A percentile compares a stretch with the other conserved stretches of the same genome.
Conservation (phyloP, 2,329 filamentous ascomycete genomes). For the Pestalotiopsis sp. region DNA sequence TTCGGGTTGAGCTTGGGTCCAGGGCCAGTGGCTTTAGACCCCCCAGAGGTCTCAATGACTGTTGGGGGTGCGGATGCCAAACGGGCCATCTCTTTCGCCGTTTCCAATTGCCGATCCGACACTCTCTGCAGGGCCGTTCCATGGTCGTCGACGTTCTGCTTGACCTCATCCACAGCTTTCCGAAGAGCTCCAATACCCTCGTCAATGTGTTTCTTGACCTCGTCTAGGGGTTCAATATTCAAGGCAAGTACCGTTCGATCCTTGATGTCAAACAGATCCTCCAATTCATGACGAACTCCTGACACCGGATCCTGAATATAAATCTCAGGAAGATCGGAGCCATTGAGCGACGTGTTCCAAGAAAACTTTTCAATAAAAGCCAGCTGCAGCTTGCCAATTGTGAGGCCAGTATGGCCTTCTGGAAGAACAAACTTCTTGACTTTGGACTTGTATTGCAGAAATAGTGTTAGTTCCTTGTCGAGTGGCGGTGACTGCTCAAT, state of each 20-base stretch:
- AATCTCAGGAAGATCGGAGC: conserved; percentile 90
- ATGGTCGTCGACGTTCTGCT: conserved; percentile 82
- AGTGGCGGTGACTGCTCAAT: conserved; percentile 68
- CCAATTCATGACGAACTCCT: conserved; percentile 93
- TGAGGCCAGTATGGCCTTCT: conserved; percentile 82
- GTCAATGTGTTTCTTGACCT: conserved; percentile 95
- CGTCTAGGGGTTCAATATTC: conserved; percentile 90
- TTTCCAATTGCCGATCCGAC: conserved; percentile 87
- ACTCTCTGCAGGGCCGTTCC: conserved; percentile 81
- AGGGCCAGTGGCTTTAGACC: conserved; percentile 32
- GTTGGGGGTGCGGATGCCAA: conserved; percentile 50
- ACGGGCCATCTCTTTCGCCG: conserved; percentile 81
- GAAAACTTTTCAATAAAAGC: conserved; percentile 99
- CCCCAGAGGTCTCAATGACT: conserved; percentile 51
- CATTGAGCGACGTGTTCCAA: conserved; percentile 96
- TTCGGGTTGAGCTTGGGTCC: conserved; percentile 52
- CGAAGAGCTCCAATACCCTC: conserved; percentile 83
- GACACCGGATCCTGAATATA: conserved; percentile 97
- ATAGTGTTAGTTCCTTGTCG: conserved; percentile 88
- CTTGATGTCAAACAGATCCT: conserved; percentile 91
- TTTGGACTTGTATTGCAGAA: conserved; percentile 94
- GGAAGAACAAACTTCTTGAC: conserved; percentile 94
- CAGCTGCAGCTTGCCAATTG: conserved; percentile 84
- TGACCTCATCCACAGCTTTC: conserved; percentile 82
- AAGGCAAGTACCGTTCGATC: conserved; percentile 93